Conservation (phyloP, 345 rosid species). For the Aquilaria yunnanensis region DNA sequence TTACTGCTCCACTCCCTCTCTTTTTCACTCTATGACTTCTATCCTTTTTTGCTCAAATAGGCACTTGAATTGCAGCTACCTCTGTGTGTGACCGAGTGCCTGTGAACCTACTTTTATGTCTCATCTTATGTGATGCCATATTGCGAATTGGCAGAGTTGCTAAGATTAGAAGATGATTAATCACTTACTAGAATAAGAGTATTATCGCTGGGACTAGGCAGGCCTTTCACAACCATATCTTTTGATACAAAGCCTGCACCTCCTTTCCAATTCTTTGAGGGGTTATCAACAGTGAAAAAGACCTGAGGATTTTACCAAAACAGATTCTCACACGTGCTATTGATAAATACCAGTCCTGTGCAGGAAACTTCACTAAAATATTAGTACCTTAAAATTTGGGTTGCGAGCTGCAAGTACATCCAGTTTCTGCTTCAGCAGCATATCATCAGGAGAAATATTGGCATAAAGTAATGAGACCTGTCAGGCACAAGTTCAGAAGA, state of each 20-base stretch:
- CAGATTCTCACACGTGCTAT: too few relatives aligned
- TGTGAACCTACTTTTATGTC: not conserved
- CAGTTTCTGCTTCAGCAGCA: slow-evolving; percentile 83
- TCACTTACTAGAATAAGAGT: slow-evolving; percentile 73
- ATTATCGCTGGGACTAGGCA: slow-evolving; percentile 80
- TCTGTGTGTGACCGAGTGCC: too few relatives aligned
- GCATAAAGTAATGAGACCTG: slow-evolving; percentile 84
- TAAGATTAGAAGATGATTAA: slow-evolving; percentile 7
- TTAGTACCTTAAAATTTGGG: slow-evolving; percentile 78
- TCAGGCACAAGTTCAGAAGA: not conserved
- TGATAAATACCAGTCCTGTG: not conserved
- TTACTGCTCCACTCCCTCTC: too few relatives aligned
- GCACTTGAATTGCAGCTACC: too few relatives aligned
- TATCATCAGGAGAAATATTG: slow-evolving; percentile 93
- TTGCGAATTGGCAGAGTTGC: not conserved
- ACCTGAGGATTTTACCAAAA: slow-evolving; percentile 30
- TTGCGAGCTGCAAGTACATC: slow-evolving; percentile 70
- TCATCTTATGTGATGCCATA: not conserved
- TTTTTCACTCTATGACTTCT: too few relatives aligned
- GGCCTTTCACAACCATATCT: slow-evolving; percentile 72
- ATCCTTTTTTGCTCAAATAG: too few relatives aligned
- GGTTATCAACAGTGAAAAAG: slow-evolving; percentile 84
- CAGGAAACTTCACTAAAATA: slow-evolving; percentile 4
- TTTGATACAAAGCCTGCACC: slow-evolving; percentile 80
- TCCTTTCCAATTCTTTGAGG: slow-evolving; percentile 88